phyloP scores from a whole-genome alignment of 768 basidiomycete species.

The Rhodotorula kratochvilovae region DNA sequence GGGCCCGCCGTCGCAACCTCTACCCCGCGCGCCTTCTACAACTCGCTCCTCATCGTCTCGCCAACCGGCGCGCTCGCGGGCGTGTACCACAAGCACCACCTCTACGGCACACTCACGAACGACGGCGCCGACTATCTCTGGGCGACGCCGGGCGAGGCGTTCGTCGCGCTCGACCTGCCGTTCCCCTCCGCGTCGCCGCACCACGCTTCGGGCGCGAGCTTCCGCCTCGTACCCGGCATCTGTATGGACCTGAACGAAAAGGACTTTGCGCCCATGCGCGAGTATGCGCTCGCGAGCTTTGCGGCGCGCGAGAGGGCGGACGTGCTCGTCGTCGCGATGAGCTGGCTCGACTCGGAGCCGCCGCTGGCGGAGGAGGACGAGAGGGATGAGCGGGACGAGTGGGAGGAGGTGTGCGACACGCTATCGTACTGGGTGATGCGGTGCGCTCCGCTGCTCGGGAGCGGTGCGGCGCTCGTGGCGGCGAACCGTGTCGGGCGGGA shows the following conservation, averaged over 20 bases:
- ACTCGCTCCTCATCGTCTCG: constrained; percentile 32
- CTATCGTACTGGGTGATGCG: constrained; percentile 39
- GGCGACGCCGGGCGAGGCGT: constrained; percentile 29
- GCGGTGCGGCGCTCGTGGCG: constrained; percentile 27
- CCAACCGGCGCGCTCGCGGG: neutral
- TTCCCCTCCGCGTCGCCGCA: constrained; percentile 21
- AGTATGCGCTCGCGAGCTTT: constrained; percentile 31
- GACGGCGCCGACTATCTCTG: constrained; percentile 38
- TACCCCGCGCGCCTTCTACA: constrained; percentile 8
- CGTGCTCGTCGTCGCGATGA: constrained; percentile 29
- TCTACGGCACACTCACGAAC: constrained; percentile 22
- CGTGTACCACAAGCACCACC: constrained; percentile 38
- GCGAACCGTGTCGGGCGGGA: constrained; percentile 40
- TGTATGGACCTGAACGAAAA: constrained; percentile 43
- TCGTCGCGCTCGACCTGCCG: constrained; percentile 18
- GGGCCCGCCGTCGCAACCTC: neutral
- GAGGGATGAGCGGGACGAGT: neutral
- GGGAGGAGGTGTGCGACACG: constrained; percentile 22
- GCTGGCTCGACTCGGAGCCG: constrained; percentile 34
- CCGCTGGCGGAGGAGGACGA: neutral
- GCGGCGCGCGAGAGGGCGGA: constrained; percentile 13
- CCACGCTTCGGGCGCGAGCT: neutral
- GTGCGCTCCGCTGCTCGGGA: constrained; percentile 30
- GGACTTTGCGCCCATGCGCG: constrained; percentile 29
- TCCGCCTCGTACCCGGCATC: constrained; percentile 31